These are phyloP conservation scores for Nemophila menziesii DNA, from an alignment of 257 asterid species.

Conservation along the genomic window DNA sequence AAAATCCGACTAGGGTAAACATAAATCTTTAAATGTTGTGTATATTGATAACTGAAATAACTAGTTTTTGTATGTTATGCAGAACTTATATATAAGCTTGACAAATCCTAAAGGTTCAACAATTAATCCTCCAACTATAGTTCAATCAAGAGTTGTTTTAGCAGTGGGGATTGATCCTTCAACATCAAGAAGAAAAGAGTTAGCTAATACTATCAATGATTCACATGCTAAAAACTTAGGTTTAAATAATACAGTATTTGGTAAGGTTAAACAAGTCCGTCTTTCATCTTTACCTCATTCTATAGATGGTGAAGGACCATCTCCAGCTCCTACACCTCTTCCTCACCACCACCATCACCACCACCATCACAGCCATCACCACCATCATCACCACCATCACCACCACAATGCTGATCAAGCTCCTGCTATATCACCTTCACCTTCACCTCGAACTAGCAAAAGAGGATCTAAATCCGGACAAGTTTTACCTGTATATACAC, in stretches of 20 bases:
- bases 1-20: too few relatives aligned
- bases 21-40: too few relatives aligned
- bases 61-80: constrained; percentile 20
- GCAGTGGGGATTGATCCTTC: constrained; percentile 71
- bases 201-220: constrained; percentile 70
- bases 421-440: constrained; percentile 71
- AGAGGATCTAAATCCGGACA: constrained; percentile 21
- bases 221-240: constrained; percentile 79
- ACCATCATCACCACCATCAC: constrained; percentile 37
- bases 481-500: constrained; percentile 26
- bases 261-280: constrained; percentile 85
- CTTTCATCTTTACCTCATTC: constrained; percentile 81
- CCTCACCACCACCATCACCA: constrained; percentile 35
- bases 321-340: constrained; percentile 43
- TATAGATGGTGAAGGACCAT: constrained; percentile 34
- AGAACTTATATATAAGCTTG: constrained; percentile 73
- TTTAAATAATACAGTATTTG: constrained; percentile 83
- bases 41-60: neutral
- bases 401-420: constrained; percentile 23
- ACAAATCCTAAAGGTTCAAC: constrained; percentile 81
- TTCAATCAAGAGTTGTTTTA: constrained; percentile 59
- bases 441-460: constrained; percentile 37
- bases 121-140: constrained; percentile 50
- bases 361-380: constrained; percentile 30
- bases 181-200: constrained; percentile 67